Evolutionary conservation across 345 rosid genomes (phyloP), one percentile per base, ranked within the genome.

Genomic region (Gossypium raimondii): DNA sequence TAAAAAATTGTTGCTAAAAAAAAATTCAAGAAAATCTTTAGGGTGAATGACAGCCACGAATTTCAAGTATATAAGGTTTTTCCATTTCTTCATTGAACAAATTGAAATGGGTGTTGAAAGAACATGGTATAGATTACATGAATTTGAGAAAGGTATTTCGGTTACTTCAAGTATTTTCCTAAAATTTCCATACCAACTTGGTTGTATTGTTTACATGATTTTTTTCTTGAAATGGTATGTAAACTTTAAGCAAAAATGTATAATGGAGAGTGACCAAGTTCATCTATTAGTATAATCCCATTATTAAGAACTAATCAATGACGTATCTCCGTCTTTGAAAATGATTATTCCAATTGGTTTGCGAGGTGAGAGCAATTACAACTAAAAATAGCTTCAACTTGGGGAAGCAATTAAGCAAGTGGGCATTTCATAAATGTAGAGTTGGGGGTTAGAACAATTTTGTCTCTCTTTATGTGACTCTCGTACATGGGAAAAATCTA

Each of bases 221-320:
- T 45, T 13, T 13, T 67, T 45, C 71, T 67, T 45, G 53, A 67
- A 67, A 65, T 12, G 14, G 51, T 43, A 10, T 18, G 70, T 4
- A 66, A 22, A 18, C 70, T 66, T 66, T 66, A 67, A 67, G 43
- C 41, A 67, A 48, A 67, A 67, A 24, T 47, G 41, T 13, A 25
- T 67, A 48, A 48, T 48, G 43, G 72, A 14, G 73, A 50, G 24
- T 69, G 73, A 50, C 73, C 34, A 69, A 69, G 22, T 43, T 43
- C 17, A 18, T 12, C 5, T 43, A 10, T 24, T 43, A 50, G 16
- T 69, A 68, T 48, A 25, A 58, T 24, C 13, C 7, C 53, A 68
- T n/a, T 53, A 16, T 50, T 50, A 68, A 25, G 45, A 51, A 25
- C 16, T 25, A 27, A 69, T 27, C 27, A 51, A 69, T 50, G 14